A percentile compares a stretch with the other conserved stretches of the same genome.
Conservation (phyloP, 2,329 filamentous ascomycete genomes). For the Sporothrix euskadiensis region DNA sequence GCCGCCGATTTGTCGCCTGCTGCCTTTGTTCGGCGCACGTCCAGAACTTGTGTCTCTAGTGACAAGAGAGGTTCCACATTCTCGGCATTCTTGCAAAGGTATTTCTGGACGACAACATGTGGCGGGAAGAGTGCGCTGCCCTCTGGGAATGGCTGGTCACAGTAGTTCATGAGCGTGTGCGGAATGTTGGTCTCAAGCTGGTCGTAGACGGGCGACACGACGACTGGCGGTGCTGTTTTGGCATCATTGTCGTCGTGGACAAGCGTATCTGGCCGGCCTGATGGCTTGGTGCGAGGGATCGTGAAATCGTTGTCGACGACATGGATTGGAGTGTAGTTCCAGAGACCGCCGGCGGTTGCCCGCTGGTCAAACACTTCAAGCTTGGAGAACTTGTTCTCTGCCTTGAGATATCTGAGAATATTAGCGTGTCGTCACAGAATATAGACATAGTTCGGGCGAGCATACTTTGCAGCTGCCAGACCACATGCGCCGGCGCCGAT, state of each 20-base stretch:
- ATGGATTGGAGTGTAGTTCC: conserved; percentile 60
- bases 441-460: background rate
- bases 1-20: background rate
- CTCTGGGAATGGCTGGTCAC: conserved; percentile 59
- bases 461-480: conserved; percentile 63
- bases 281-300: conserved; percentile 38
- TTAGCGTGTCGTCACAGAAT: background rate
- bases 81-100: conserved; percentile 41
- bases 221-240: conserved; percentile 45
- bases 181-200: conserved; percentile 75
- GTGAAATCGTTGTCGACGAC: conserved; percentile 33
- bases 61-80: background rate
- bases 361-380: conserved; percentile 73
- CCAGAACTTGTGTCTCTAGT: background rate
- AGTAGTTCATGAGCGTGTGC: conserved; percentile 68
- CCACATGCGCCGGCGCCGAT: conserved; percentile 68
- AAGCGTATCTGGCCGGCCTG: conserved; percentile 47
- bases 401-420: conserved; percentile 47
- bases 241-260: conserved; percentile 31
- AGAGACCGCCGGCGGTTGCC: conserved; percentile 64
- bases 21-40: background rate
- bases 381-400: conserved; percentile 61
- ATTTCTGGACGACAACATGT: conserved; percentile 63
- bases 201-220: conserved; percentile 72
- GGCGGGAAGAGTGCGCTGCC: conserved; percentile 66